These are phyloP conservation scores for Dendryphion nanum DNA, from an alignment of 2,329 filamentous ascomycete species.

Conservation along the genomic window DNA sequence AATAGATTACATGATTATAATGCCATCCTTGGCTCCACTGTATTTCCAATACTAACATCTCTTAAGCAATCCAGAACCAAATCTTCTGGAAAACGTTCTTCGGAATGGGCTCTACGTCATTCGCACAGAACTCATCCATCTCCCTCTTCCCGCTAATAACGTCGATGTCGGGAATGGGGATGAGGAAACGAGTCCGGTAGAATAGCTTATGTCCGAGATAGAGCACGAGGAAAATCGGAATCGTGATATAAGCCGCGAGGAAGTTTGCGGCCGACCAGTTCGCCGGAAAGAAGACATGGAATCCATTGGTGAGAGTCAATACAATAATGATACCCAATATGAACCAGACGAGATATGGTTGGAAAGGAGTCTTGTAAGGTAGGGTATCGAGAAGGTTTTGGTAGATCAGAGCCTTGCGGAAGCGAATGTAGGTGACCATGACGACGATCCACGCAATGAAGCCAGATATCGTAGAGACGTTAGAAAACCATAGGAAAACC, in stretches of 20 bases:
- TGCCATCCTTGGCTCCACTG: too few species aligned
- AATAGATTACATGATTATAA: too few species aligned
- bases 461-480: constrained; percentile 61
- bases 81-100: constrained; percentile 33
- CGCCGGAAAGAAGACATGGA: constrained; percentile 54
- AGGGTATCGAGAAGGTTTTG: constrained; percentile 58
- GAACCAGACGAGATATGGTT: constrained; percentile 57
- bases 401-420: constrained; percentile 47
- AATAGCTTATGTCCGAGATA: constrained; percentile 36
- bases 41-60: too few species aligned
- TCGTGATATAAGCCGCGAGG: constrained; percentile 51
- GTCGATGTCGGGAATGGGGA: constrained; percentile 29
- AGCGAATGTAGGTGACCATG: constrained; percentile 60
- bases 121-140: constrained; percentile 36
- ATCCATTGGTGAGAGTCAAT: constrained; percentile 36
- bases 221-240: constrained; percentile 35
- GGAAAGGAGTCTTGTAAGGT: constrained; percentile 49
- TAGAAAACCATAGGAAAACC: constrained; percentile 68
- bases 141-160: constrained; percentile 34
- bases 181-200: constrained; percentile 26
- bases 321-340: constrained; percentile 52
- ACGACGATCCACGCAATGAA: constrained; percentile 57
- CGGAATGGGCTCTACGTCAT: constrained; percentile 31
- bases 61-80: constrained; percentile 40
- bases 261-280: constrained; percentile 50